phyloP scores from a whole-genome alignment of 768 basidiomycete genomes.

The Pisolithus orientalis region DNA sequence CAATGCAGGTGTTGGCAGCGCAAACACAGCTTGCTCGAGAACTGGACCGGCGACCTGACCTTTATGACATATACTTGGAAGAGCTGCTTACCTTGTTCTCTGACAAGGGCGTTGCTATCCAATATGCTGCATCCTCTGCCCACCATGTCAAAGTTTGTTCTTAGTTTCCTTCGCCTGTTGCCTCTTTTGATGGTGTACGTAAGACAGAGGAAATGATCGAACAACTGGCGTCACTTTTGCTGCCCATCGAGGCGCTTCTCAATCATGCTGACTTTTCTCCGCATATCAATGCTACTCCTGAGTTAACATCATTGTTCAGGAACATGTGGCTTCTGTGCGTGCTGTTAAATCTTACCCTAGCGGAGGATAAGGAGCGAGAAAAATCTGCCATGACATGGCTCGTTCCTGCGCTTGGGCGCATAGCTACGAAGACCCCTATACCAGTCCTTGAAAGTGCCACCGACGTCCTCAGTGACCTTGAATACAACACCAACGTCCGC shows the following conservation, averaged over 20 bases:
- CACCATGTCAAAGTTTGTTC: constrained; percentile 56
- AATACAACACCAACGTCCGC: constrained; percentile 87
- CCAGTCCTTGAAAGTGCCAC: constrained; percentile 77
- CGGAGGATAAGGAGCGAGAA: constrained; percentile 38
- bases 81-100: constrained; percentile 82
- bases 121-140: constrained; percentile 67
- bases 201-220: constrained; percentile 81
- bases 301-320: constrained; percentile 73
- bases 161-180: constrained; percentile 3
- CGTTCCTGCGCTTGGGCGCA: constrained; percentile 64
- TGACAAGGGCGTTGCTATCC: constrained; percentile 88
- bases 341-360: constrained; percentile 69
- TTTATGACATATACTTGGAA: constrained; percentile 73
- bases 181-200: constrained; percentile 1
- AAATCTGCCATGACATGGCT: constrained; percentile 74
- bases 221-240: constrained; percentile 79
- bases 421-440: constrained; percentile 81
- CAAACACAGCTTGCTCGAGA: constrained; percentile 87
- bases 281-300: constrained; percentile 45
- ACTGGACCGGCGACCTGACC: constrained; percentile 63
- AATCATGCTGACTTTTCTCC: constrained; percentile 64
- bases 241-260: constrained; percentile 87
- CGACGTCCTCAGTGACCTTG: constrained; percentile 83
- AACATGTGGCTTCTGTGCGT: constrained; percentile 93
- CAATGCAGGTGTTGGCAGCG: constrained; percentile 70